Conservation (phyloP, 768 basidiomycete genomes). For the Boletus sp. region DNA sequence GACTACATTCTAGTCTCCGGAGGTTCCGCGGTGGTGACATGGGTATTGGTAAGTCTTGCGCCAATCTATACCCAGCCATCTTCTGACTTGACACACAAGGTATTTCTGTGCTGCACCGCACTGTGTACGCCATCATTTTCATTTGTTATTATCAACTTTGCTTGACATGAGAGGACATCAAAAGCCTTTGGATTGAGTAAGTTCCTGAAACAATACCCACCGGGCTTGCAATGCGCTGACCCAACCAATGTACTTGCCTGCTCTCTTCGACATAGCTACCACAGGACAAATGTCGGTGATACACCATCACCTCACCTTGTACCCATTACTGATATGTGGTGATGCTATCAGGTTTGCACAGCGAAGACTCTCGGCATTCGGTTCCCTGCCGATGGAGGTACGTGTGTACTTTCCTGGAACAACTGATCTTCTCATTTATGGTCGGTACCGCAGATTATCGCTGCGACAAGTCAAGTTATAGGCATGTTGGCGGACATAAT, state of each 20-base stretch:
- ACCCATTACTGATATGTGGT: slow-evolving; percentile 5
- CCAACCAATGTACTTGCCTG: background rate
- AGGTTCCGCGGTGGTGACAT: slow-evolving; percentile 11
- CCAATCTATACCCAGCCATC: background rate
- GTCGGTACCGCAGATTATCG: slow-evolving; percentile 6
- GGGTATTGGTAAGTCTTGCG: slow-evolving; percentile 16
- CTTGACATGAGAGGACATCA: slow-evolving; percentile 11
- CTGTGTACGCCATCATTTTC: slow-evolving; percentile 18
- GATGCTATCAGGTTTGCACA: slow-evolving; percentile 16
- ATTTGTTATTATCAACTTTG: background rate
- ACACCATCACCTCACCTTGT: background rate
- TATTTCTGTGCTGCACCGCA: slow-evolving; percentile 15
- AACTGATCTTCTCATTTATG: background rate
- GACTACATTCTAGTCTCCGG: slow-evolving; percentile 16
- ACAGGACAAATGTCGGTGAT: slow-evolving; percentile 27
- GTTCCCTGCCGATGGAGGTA: slow-evolving; percentile 19
- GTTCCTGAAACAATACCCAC: slow-evolving; percentile 1
- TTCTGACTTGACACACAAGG: slow-evolving; percentile 10
- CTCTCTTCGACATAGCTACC: slow-evolving; percentile 9
- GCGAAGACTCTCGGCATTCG: slow-evolving; percentile 21
- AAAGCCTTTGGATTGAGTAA: slow-evolving; percentile 29
- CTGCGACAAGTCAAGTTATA: slow-evolving; percentile 9
- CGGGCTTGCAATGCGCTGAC: background rate
- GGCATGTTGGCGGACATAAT: slow-evolving; percentile 11
- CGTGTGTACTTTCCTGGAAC: background rate